A percentile compares a stretch with the other conserved stretches of the same genome.
Conservation (phyloP, 495 filamentous ascomycete genomes). For the Saxispiralis lemnorum region DNA sequence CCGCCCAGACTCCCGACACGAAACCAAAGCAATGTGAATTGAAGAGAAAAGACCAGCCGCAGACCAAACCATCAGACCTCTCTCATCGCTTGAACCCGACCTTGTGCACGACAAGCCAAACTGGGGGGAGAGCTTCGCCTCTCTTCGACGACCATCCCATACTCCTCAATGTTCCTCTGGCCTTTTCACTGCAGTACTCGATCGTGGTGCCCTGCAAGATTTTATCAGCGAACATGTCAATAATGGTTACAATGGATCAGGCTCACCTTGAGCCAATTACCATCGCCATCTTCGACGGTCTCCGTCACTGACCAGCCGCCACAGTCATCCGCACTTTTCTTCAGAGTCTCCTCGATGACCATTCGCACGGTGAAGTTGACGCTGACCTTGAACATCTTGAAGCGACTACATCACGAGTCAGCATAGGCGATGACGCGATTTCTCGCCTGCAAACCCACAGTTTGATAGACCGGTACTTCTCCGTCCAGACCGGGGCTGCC, state of each 20-base stretch:
- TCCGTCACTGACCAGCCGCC: constrained; percentile 11
- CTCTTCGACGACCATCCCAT: constrained; percentile 9
- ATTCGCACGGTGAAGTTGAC: constrained; percentile 4
- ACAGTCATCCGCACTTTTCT: not conserved
- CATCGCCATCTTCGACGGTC: constrained; percentile 5
- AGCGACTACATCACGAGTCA: constrained; percentile 1
- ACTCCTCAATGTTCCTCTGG: constrained; percentile 3
- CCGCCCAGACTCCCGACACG: too few relatives aligned
- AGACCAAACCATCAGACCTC: not conserved
- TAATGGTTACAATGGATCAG: not conserved
- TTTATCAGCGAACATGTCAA: not conserved
- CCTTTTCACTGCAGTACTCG: constrained; percentile 8
- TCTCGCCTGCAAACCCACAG: not conserved
- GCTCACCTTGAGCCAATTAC: constrained; percentile 5
- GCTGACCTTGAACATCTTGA: constrained; percentile 11
- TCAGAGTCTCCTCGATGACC: constrained; percentile 7
- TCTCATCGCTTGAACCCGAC: not conserved
- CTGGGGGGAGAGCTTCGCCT: constrained; percentile 8
- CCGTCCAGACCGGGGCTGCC: constrained; percentile 8
- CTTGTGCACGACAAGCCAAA: constrained; percentile 5
- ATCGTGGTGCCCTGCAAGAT: constrained; percentile 5
- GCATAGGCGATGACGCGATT: not conserved
- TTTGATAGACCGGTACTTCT: constrained; percentile 5
- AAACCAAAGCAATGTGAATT: too few relatives aligned
- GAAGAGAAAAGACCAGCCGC: too few relatives aligned